phyloP scores from a whole-genome alignment of 2,329 filamentous ascomycete species.

The Alternaria novae-zelandiae region DNA sequence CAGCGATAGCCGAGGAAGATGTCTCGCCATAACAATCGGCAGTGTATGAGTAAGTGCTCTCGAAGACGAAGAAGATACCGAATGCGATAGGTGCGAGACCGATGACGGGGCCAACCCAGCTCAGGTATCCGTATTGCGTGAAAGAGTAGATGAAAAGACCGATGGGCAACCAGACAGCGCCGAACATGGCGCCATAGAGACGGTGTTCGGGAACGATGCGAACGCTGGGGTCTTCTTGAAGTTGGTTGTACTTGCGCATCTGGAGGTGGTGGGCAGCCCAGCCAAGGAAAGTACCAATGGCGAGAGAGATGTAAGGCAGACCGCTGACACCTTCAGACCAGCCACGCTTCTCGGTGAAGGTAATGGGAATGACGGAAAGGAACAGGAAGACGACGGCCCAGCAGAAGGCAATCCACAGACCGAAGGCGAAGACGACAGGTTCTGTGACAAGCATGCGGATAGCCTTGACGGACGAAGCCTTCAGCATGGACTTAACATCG shows the following conservation, averaged over 20 bases:
- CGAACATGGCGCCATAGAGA: constrained; percentile 42
- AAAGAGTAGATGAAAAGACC: constrained; percentile 58
- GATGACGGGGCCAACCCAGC: constrained; percentile 59
- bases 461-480: constrained; percentile 60
- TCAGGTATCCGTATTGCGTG: constrained; percentile 58
- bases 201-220: constrained; percentile 46
- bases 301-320: constrained; percentile 60
- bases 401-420: constrained; percentile 60
- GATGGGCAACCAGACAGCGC: constrained; percentile 39
- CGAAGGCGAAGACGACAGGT: constrained; percentile 58
- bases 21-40: constrained; percentile 61
- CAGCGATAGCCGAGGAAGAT: constrained; percentile 54
- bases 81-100: constrained; percentile 59
- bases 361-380: constrained; percentile 48
- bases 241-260: constrained; percentile 57
- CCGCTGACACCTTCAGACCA: constrained; percentile 59
- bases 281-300: constrained; percentile 57
- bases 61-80: constrained; percentile 61
- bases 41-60: constrained; percentile 57
- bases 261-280: constrained; percentile 59
- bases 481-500: constrained; percentile 54
- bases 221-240: constrained; percentile 46
- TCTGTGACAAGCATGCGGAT: constrained; percentile 58
- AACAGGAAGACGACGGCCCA: constrained; percentile 63
- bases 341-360: constrained; percentile 58